These are phyloP conservation scores for Rutstroemia sp. DNA, from an alignment of 2,329 filamentous ascomycete genomes.

Conservation along the genomic window DNA sequence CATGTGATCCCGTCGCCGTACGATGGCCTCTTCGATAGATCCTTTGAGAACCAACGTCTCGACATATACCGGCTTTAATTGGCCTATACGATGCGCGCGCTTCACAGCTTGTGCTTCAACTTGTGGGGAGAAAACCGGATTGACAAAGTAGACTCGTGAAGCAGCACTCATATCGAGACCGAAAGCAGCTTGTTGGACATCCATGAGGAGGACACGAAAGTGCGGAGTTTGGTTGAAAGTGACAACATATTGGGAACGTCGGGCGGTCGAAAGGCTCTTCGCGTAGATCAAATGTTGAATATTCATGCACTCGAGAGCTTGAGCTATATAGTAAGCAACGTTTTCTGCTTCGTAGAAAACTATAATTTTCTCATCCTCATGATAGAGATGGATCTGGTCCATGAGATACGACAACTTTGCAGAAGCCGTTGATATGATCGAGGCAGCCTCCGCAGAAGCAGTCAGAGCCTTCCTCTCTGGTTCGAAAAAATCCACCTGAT, in stretches of 20 bases:
- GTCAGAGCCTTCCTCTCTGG: too few species aligned
- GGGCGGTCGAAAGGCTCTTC: conserved; percentile 49
- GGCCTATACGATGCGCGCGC: conserved; percentile 79
- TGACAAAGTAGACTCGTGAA: conserved; percentile 82
- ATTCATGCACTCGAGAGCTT: conserved; percentile 68
- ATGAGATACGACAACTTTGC: conserved; percentile 83
- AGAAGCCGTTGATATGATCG: conserved; percentile 68
- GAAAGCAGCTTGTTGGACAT: conserved; percentile 81
- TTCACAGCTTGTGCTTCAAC: conserved; percentile 90
- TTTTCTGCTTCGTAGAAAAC: conserved; percentile 91
- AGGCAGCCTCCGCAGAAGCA: neutral
- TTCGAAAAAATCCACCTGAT: conserved; percentile 17
- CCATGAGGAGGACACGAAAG: conserved; percentile 72
- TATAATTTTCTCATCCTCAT: conserved; percentile 74
- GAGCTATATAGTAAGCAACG: conserved; percentile 76
- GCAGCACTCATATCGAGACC: conserved; percentile 80
- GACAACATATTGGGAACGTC: conserved; percentile 67
- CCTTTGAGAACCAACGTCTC: conserved; percentile 76
- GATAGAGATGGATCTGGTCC: conserved; percentile 60
- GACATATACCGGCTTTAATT: conserved; percentile 69
- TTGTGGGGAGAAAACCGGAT: conserved; percentile 76
- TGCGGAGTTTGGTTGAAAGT: conserved; percentile 53
- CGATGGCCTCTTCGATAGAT: conserved; percentile 79
- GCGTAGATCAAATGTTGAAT: conserved; percentile 61
- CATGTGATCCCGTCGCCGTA: conserved; percentile 68